Evolutionary conservation across 2,329 filamentous ascomycete genomes (phyloP).

Genomic region (Penicillium capsulatum): DNA sequence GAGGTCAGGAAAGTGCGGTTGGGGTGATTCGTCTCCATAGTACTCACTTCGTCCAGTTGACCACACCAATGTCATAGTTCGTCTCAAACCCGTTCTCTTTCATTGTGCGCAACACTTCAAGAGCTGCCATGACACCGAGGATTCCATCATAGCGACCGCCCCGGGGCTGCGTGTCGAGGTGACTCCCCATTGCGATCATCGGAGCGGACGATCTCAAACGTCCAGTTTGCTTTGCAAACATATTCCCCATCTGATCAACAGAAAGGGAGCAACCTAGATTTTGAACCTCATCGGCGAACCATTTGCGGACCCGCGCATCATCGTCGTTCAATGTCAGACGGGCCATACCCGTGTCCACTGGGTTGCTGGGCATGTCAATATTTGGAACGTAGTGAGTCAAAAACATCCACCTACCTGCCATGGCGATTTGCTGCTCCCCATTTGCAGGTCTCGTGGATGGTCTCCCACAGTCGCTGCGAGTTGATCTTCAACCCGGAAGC

Average conservation of each 20-base stretch:
- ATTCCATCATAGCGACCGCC: conserved; percentile 65
- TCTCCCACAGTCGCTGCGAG: conserved; percentile 26
- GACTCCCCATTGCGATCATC: conserved; percentile 47
- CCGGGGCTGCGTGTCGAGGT: conserved; percentile 31
- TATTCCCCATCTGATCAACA: conserved; percentile 57
- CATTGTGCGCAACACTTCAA: conserved; percentile 65
- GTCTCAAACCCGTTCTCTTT: conserved; percentile 64
- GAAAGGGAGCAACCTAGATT: conserved; percentile 60
- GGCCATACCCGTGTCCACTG: conserved; percentile 57
- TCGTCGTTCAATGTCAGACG: conserved; percentile 64
- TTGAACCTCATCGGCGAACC: conserved; percentile 61
- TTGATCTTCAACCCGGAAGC: conserved; percentile 28
- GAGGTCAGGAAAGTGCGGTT: neutral
- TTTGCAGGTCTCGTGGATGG: conserved; percentile 31
- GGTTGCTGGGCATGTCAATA: conserved; percentile 10
- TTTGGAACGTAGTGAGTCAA: too few species aligned
- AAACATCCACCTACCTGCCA: conserved; percentile 23
- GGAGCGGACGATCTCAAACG: conserved; percentile 16
- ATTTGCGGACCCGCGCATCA: conserved; percentile 63
- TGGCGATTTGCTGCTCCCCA: conserved; percentile 30
- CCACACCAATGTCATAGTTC: conserved; percentile 62
- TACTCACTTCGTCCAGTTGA: conserved; percentile 55
- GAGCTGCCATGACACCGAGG: conserved; percentile 62
- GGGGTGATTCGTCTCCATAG: neutral
- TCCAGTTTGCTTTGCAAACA: conserved; percentile 27